Percentiles rank a stretch among this genome's conserved stretches.
Conservation (phyloP, 768 basidiomycete genomes). For the Naganishia randhawae region DNA sequence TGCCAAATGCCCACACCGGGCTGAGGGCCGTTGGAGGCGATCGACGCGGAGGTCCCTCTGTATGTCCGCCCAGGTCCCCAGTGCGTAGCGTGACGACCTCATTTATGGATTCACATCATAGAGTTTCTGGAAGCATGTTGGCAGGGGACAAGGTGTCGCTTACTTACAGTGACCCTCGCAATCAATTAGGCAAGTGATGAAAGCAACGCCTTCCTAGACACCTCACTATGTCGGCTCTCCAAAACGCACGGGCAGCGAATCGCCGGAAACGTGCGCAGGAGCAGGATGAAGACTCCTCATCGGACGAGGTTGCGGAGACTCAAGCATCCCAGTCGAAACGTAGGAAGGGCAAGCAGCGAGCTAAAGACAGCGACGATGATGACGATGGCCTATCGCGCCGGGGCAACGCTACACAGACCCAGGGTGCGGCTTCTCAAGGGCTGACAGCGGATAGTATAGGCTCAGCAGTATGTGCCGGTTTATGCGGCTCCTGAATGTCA, state of each 20-base stretch:
- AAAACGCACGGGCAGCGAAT: constrained; percentile 6
- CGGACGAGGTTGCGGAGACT: constrained; percentile 9
- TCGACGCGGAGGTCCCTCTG: background rate
- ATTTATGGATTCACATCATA: background rate
- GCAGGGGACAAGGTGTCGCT: too few relatives aligned
- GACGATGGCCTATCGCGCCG: background rate
- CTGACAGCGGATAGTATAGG: constrained; percentile 12
- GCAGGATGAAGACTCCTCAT: constrained; percentile 16
- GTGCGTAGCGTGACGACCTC: too few relatives aligned
- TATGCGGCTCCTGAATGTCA: background rate
- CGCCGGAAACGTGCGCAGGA: background rate
- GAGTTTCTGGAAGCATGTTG: too few relatives aligned
- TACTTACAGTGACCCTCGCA: too few relatives aligned
- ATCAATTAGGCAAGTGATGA: too few relatives aligned
- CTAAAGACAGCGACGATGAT: constrained; percentile 3
- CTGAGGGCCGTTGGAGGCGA: background rate
- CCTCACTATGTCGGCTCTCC: constrained; percentile 2
- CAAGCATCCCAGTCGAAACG: constrained; percentile 10
- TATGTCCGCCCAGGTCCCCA: background rate
- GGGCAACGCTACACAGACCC: constrained; percentile 4
- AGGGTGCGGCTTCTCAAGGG: constrained; percentile 6
- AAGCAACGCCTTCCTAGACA: background rate
- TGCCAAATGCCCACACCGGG: too few relatives aligned
- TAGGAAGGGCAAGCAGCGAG: constrained; percentile 12
- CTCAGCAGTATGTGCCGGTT: constrained; percentile 2